A percentile compares a stretch with the other conserved stretches of the same genome.
These are phyloP conservation scores for Pelargonium nanum DNA, from an alignment of 345 rosid species.

Conservation along the genomic window DNA sequence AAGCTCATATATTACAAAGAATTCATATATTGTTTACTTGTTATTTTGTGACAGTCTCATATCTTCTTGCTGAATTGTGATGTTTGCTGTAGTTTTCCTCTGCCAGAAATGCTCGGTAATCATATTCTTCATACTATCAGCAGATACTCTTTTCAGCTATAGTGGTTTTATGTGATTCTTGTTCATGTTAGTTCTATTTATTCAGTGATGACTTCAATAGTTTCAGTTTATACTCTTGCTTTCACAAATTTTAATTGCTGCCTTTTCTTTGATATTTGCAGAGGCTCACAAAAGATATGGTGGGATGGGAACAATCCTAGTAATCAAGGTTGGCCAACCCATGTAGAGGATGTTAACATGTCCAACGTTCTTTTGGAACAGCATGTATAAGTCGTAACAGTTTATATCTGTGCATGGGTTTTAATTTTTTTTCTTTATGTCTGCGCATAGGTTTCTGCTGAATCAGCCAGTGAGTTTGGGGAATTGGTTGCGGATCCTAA, in stretches of 20 bases:
- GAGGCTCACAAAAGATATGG: conserved; percentile 71
- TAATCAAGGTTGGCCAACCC: conserved; percentile 54
- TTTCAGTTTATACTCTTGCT: conserved; percentile 8
- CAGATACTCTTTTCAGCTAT: conserved; percentile 1
- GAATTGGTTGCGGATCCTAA: conserved; percentile 85
- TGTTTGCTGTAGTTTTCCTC: conserved; percentile 92
- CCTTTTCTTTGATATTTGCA: conserved; percentile 22
- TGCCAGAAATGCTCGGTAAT: conserved; percentile 82
- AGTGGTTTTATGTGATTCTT: not conserved
- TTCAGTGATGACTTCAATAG: not conserved
- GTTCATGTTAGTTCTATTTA: not conserved
- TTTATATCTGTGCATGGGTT: not conserved
- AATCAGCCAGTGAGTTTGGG: conserved; percentile 86
- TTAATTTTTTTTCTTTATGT: conserved; percentile 2
- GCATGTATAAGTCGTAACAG: not conserved
- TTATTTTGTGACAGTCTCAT: conserved; percentile 53
- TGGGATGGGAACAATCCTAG: conserved; percentile 82
- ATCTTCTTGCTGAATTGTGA: conserved; percentile 89
- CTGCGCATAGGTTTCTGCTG: conserved; percentile 62
- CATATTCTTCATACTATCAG: not conserved
- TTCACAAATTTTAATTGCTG: conserved; percentile 7
- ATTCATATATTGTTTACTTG: not conserved
- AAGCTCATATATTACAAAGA: not conserved
- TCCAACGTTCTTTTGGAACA: not conserved
- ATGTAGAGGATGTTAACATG: conserved; percentile 7